Base-by-base conservation (phyloP, 495 filamentous ascomycete species). In the Penicillium coprophilum region DNA sequence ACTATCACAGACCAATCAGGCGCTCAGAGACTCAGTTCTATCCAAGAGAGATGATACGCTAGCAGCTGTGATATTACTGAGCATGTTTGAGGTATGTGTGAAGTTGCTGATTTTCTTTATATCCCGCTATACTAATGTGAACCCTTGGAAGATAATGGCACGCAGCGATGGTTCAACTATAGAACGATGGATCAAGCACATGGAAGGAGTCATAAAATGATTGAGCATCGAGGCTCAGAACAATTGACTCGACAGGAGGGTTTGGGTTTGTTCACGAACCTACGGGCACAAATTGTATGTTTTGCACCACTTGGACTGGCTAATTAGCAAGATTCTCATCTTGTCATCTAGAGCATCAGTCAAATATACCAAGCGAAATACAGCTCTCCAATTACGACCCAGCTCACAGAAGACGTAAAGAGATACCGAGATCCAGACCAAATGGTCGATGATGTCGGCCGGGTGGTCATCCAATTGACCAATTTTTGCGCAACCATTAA, bases 171-270 rank as follows among this genome's bases (percentile, higher is more conserved):
- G 48, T 6, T 58, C 31, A 2, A 58, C 58, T 28, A 52, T 56
- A 20, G 56, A 53, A 8, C 60, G 60, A 6, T 63, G 60, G 60
- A 57, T 59, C 34, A 59, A 59, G 27, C 60, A 63, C 31, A 53
- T 63, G 48, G 56, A 63, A 15, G 60, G 60, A 6, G 60, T 56
- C 4, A 38, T 41, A 40, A 48, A 12, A 24, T 63, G 9, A 56
- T 63, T 31, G 60, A 63, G 21, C 34, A 49, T n/a, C 56, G 60
- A 27, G 60, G 56, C 10, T 12, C 17, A 10, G 46, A 56, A 12
- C 60, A 63, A 46, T 44, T 63, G 34, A 13, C 8, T 12, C 32
- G 49, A 13, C 43, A 4, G 15, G 50, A 53, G 10, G 56, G 56
- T 3, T 36, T 58, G 4, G 43, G 53, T 8, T 47, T 58, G 6